Evolutionary conservation across 2,329 filamentous ascomycete genomes (phyloP), one percentile per base, ranked within the genome.

Genomic region (Bipolaris oryzae): DNA sequence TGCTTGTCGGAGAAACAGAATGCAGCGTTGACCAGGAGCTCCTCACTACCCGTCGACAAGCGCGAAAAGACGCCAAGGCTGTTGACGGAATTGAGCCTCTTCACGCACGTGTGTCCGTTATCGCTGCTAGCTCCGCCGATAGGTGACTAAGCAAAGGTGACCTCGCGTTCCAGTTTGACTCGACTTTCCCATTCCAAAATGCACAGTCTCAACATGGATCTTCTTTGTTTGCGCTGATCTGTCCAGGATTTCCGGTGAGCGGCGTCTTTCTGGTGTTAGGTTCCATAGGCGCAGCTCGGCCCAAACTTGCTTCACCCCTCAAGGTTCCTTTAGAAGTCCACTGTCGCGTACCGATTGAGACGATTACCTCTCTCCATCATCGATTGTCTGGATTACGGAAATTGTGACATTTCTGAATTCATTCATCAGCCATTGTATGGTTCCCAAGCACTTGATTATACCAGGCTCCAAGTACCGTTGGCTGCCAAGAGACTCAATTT

Each of bases 11-110:
- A 38, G 43, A 37, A 37, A 41, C 35, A 39, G 52, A 28, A 58
- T 53, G 61, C 46, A 57, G 44, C 54, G 55, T 50, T 56, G 54
- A 56, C 53, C 52, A 57, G 57, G 43, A 63, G 58, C 56, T 59
- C 54, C 49, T 57, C 54, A 57, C 50, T 53, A 53, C 45, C 33
- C 34, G 33, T 41, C 28, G 47, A 55, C 56, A 58, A 15, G 55
- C 55, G 55, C 50, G 44, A 57, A 54, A 52, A 57, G 54, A 55
- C 55, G 65, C 65, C 61, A 64, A 63, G 55, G 53, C 58, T 60
- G 53, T 57, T 67, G 66, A 66, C 63, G 61, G 61, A 57, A 62
- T 55, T 44, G 50, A 55, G 37, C 53, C 34, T 45, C 39, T 21
- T 42, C 34, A 28, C 38, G 46, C 58, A 58, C 57, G 56, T 59